These are phyloP conservation scores for Hypoxylon sp. DNA, from an alignment of 2,329 filamentous ascomycete species.

Conservation along the genomic window DNA sequence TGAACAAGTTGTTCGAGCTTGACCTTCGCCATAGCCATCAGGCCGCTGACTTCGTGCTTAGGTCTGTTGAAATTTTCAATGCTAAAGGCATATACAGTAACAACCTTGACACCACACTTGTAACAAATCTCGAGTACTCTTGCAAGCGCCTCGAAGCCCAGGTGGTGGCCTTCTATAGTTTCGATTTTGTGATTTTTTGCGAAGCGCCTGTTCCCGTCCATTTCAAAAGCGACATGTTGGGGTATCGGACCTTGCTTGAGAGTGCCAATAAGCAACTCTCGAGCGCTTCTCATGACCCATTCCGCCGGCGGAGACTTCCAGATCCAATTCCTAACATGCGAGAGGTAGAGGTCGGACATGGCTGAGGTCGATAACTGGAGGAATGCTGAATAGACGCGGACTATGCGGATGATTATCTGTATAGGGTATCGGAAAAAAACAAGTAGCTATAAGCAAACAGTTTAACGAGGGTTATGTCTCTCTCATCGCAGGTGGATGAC, in stretches of 20 bases:
- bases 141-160: constrained; percentile 95
- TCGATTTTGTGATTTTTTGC: constrained; percentile 92
- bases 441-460: constrained; percentile 21
- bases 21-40: constrained; percentile 98
- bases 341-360: constrained; percentile 70
- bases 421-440: constrained; percentile 9
- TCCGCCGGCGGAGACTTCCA: constrained; percentile 90
- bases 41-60: constrained; percentile 93
- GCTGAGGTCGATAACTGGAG: constrained; percentile 23
- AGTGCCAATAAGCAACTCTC: constrained; percentile 89
- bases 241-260: constrained; percentile 92
- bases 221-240: constrained; percentile 97
- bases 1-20: constrained; percentile 93
- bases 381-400: constrained; percentile 1
- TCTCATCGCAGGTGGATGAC: constrained; percentile 44
- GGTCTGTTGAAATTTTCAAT: constrained; percentile 99
- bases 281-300: constrained; percentile 84
- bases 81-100: constrained; percentile 98
- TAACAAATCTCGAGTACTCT: constrained; percentile 97
- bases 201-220: constrained; percentile 98
- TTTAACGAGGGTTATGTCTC: constrained; percentile 37
- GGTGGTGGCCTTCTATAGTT: constrained; percentile 94
- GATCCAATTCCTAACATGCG: constrained; percentile 75
- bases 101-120: constrained; percentile 95
- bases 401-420: background rate